Percentiles rank a stretch among this genome's conserved stretches.
Conservation (phyloP, 2,329 filamentous ascomycete genomes). For the Fusarium illudens region DNA sequence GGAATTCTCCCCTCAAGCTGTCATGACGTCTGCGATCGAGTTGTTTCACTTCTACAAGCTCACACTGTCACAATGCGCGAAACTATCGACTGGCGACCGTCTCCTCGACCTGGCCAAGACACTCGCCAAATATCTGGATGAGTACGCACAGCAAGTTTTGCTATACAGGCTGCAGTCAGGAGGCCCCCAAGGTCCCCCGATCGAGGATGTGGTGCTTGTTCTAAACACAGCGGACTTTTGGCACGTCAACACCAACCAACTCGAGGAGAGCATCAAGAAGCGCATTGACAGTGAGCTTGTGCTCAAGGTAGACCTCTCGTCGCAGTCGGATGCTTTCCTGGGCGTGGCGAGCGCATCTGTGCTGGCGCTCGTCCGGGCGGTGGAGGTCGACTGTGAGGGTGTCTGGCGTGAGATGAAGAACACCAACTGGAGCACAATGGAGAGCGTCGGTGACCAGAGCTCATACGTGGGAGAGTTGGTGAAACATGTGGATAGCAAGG, state of each 20-base stretch:
- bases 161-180: conserved; percentile 72
- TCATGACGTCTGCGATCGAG: conserved; percentile 93
- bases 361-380: conserved; percentile 81
- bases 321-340: conserved; percentile 93
- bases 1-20: conserved; percentile 88
- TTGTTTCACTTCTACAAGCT: conserved; percentile 97
- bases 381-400: conserved; percentile 83
- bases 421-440: conserved; percentile 93
- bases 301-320: conserved; percentile 84
- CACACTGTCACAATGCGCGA: conserved; percentile 92
- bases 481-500: conserved; percentile 73
- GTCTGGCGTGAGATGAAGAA: conserved; percentile 98
- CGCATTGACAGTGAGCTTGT: conserved; percentile 83
- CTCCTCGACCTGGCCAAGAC: conserved; percentile 85
- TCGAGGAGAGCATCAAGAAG: conserved; percentile 94
- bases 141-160: conserved; percentile 93
- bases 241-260: conserved; percentile 89
- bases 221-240: conserved; percentile 98
- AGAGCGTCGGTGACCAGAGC: conserved; percentile 92
- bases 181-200: conserved; percentile 59
- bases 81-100: conserved; percentile 89
- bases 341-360: conserved; percentile 91
- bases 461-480: conserved; percentile 88
- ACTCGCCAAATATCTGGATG: conserved; percentile 91
- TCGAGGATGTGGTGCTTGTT: conserved; percentile 85